Base-by-base conservation (phyloP, 2,329 filamentous ascomycete genomes). In the Xylariaceae sp. region DNA sequence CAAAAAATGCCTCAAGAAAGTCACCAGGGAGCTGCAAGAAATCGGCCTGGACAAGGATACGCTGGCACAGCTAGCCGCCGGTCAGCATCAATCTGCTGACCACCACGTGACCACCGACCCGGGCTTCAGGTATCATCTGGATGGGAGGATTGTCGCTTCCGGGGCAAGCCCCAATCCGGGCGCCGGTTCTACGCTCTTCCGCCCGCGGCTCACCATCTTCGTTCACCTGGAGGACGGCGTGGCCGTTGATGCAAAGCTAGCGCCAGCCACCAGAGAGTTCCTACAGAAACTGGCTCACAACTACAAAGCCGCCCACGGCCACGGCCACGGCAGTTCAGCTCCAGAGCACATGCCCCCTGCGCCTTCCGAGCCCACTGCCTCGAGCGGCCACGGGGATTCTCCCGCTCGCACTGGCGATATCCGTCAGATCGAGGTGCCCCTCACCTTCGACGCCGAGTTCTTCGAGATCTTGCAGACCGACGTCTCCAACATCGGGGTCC, bases 1-100 rank as follows among this genome's bases (percentile, higher is more conserved):
- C 40, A 94, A 94, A 64, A 94, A 94, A 67, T 86, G 85, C 63
- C 82, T 94, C 57, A 90, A 89, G 58, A 82, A 81, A 57, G 81
- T 94, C 34, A 77, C 82, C 48, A 66, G 68, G 36, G 86, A 94
- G 66, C 71, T 94, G 36, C 66, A 71, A 28, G 71, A 73, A 23
- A 66, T 90, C 11, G 87, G 87, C 6, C 75, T 94, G 19, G 83
- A 86, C 48, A 75, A 76, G 4, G 73, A 81, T 8, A 88, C 83
- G 2, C 66, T 94, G 39, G 72, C 78, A 32, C 73, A 76, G 41
- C 70, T 92, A 18, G 69, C 85, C 38, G 68, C 71, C 39, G 63
- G 69, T 19, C 63, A 70, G 44, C 63, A 69, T 54, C 60, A 67
- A 41, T 66, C 68, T 13, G 64, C 66, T 26, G 23, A 23, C 29